A percentile compares a stretch with the other conserved stretches of the same genome.
Conservation (phyloP, 306 rosid species). For the Cyclanthera cordifolia region DNA sequence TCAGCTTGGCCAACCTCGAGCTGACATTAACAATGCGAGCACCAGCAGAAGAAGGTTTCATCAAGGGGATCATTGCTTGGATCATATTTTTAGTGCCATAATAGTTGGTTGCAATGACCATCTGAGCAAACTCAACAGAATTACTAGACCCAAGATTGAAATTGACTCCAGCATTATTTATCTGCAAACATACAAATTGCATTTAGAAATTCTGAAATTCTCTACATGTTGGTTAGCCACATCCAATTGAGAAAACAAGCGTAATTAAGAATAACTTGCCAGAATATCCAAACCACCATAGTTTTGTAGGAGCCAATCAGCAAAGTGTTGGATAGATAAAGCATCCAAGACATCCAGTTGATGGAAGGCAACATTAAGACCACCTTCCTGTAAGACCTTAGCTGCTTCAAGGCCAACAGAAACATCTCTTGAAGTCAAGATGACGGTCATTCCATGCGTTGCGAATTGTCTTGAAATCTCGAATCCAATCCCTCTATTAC, state of each 20-base stretch:
- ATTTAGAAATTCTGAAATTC: not conserved
- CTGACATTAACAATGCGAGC: constrained; percentile 76
- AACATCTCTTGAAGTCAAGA: constrained; percentile 69
- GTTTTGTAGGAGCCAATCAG: constrained; percentile 53
- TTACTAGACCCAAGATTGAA: constrained; percentile 71
- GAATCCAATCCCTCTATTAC: constrained; percentile 88
- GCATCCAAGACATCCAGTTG: constrained; percentile 69
- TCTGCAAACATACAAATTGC: constrained; percentile 25
- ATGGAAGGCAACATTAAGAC: constrained; percentile 52
- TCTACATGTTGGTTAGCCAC: too few species aligned
- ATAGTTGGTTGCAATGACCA: constrained; percentile 66
- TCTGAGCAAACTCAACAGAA: constrained; percentile 50
- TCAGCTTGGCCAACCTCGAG: constrained; percentile 68
- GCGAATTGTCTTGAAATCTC: constrained; percentile 76
- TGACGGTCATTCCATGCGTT: constrained; percentile 62
- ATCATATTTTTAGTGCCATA: constrained; percentile 61
- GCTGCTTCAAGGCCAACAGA: constrained; percentile 67
- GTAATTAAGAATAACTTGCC: constrained; percentile 28
- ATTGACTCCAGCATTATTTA: constrained; percentile 81
- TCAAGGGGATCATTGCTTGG: constrained; percentile 72
- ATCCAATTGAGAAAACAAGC: too few species aligned
- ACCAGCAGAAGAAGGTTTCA: constrained; percentile 59
- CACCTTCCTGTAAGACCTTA: constrained; percentile 83
- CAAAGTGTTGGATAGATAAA: constrained; percentile 38
- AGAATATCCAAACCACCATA: constrained; percentile 77